Evolutionary conservation across 208 protist genomes (phyloP).

Genomic region (Lotmaria passim): DNA sequence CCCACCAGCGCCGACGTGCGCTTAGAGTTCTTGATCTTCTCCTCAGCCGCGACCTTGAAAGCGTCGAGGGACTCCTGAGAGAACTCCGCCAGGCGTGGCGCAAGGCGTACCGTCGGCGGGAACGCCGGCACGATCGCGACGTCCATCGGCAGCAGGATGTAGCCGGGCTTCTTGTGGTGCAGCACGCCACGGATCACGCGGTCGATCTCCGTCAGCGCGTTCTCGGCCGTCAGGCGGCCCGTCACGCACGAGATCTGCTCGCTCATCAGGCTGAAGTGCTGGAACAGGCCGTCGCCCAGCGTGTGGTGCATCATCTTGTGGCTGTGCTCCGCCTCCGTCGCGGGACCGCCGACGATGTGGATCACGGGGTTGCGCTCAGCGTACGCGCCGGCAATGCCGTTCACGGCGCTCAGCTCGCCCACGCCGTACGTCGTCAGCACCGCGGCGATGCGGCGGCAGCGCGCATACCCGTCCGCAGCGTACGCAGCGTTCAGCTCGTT

Average conservation of each 20-base stretch:
- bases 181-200: conserved; percentile 58
- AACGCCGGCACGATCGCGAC: conserved; percentile 41
- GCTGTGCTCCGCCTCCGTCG: conserved; percentile 29
- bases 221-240: conserved; percentile 51
- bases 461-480: conserved; percentile 62
- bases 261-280: conserved; percentile 43
- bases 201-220: conserved; percentile 54
- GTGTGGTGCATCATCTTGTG: conserved; percentile 54
- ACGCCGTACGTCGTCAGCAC: conserved; percentile 58
- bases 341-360: conserved; percentile 53
- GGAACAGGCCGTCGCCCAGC: conserved; percentile 55
- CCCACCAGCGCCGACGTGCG: conserved; percentile 45
- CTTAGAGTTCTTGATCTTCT: conserved; percentile 18
- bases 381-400: conserved; percentile 42
- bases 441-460: conserved; percentile 38
- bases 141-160: conserved; percentile 48
- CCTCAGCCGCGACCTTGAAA: conserved; percentile 37
- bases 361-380: conserved; percentile 53
- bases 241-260: conserved; percentile 46
- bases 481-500: conserved; percentile 74
- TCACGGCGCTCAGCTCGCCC: conserved; percentile 54
- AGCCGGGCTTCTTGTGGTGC: conserved; percentile 58
- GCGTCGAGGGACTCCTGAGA: conserved; percentile 33
- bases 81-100: conserved; percentile 32
- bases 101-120: conserved; percentile 41